Percentiles rank a stretch among this genome's conserved stretches.
phyloP scores from a whole-genome alignment of 2,329 filamentous ascomycete species.

The Fusarium globosum region DNA sequence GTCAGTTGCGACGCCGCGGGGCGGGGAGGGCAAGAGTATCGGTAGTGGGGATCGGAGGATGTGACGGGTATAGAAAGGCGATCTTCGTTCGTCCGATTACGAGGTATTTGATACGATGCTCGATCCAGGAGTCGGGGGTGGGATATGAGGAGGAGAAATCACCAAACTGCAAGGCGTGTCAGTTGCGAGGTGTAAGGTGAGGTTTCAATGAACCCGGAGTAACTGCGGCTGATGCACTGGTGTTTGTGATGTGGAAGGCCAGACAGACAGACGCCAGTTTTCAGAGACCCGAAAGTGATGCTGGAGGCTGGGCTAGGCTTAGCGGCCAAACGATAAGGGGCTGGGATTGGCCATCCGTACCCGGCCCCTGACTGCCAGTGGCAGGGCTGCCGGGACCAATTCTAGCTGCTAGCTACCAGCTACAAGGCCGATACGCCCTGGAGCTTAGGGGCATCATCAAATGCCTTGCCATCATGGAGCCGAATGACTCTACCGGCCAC shows the following conservation, averaged over 20 bases:
- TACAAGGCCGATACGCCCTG: constrained; percentile 16
- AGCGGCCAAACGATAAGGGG: constrained; percentile 42
- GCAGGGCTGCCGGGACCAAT: constrained; percentile 24
- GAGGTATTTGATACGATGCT: constrained; percentile 10
- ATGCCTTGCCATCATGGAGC: constrained; percentile 9
- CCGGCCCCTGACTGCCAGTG: constrained; percentile 27
- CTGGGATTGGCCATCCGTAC: constrained; percentile 5
- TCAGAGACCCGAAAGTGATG: constrained; percentile 15
- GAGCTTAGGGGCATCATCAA: constrained; percentile 10
- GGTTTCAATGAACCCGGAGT: constrained; percentile 40
- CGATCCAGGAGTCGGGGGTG: constrained; percentile 24
- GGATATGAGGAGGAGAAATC: constrained; percentile 24
- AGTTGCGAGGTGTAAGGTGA: constrained; percentile 42
- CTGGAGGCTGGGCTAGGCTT: constrained; percentile 46
- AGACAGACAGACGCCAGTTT: constrained; percentile 26
- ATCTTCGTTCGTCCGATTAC: constrained; percentile 28
- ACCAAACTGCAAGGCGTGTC: constrained; percentile 36
- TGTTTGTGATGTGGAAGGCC: constrained; percentile 45
- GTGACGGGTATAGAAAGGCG: constrained; percentile 13
- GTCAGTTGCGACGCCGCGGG: constrained; percentile 38
- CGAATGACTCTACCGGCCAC: constrained; percentile 38
- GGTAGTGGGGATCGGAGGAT: constrained; percentile 10
- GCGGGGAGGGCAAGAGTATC: constrained; percentile 34
- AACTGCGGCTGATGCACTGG: constrained; percentile 45
- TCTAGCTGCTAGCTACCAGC: constrained; percentile 31